Base-by-base conservation (phyloP, 352 stramenopile genomes). In the Blastocystis sp. region DNA sequence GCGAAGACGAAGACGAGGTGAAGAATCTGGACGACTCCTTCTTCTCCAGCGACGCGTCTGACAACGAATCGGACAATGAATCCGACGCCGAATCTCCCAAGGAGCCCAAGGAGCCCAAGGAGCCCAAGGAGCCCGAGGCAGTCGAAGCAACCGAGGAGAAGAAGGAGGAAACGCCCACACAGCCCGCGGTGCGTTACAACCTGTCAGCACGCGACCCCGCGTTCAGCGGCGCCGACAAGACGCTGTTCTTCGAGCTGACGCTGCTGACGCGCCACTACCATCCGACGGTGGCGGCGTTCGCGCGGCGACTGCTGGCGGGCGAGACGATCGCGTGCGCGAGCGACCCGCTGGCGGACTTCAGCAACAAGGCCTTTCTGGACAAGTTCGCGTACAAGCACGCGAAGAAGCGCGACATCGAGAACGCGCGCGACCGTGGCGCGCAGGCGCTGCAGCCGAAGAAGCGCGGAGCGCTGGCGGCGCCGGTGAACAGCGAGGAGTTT, bases 381-480 rank as follows among this genome's bases (percentile, higher is more conserved):
- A 94, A 94, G 86, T 94, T 94, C 64, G 90, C 93, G 63, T 93
- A 93, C 89, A 94, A 94, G 88, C 94, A 94, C 78, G 91, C 92
- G 14, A 88, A 88, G 48, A 27, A 81, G 40, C 77, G 81, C 16
- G 87, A 88, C 51, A 65, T 84, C 11, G 72, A 84, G 32, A 84
- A 84, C 34, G 72, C 72, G n/a, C 40, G 72, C 24, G 46, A 84
- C 0, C 53, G 72, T 11, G 72, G 72, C 6, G 38, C 11, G 0
- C 32, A 1, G 7, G 38, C n/a, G 7, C 16, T 54, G 24, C 34
- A 76, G n/a, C 46, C 64, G 38, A 54, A 56, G 2, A 76, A 76
- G 64, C 40, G 16, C 9, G 34, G 86, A 0, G 92, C 91, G 87
- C 91, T 89, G 88, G 91, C 89, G 72, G 92, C 46, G 40, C 89